A percentile compares a stretch with the other conserved stretches of the same genome.
Conservation (phyloP, 495 filamentous ascomycete species). For the Neurospora sp. region DNA sequence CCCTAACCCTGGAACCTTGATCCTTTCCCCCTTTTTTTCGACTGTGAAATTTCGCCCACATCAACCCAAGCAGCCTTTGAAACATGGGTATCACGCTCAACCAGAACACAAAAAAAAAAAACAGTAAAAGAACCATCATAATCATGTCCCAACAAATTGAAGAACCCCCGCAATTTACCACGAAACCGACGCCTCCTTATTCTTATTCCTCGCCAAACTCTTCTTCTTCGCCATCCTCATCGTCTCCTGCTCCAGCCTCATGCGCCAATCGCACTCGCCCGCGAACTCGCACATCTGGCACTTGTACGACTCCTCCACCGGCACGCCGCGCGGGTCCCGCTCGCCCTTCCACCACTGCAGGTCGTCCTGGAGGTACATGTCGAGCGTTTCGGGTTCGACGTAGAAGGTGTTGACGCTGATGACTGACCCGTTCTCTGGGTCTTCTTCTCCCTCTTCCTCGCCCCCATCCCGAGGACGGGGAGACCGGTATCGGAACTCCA, state of each 20-base stretch:
- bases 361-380: slow-evolving; percentile 54
- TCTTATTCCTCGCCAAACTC: neutral
- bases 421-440: slow-evolving; percentile 26
- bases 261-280: slow-evolving; percentile 44
- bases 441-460: slow-evolving; percentile 6
- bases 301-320: slow-evolving; percentile 86
- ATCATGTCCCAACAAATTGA: neutral
- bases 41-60: neutral
- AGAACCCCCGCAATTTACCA: neutral
- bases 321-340: slow-evolving; percentile 65
- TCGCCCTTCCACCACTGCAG: slow-evolving; percentile 86
- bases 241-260: slow-evolving; percentile 23
- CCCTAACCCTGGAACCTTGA: neutral
- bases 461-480: neutral
- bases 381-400: slow-evolving; percentile 53
- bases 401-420: slow-evolving; percentile 61
- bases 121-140: neutral
- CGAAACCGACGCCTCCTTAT: neutral
- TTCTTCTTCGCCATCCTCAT: slow-evolving; percentile 9
- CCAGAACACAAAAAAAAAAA: neutral
- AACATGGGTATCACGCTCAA: neutral
- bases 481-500: slow-evolving; percentile 46
- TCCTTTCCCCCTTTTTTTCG: neutral
- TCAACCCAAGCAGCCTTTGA: neutral
- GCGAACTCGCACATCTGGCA: slow-evolving; percentile 55